These are phyloP conservation scores for Stemphylium beticola DNA, from an alignment of 2,329 filamentous ascomycete genomes.

Conservation along the genomic window DNA sequence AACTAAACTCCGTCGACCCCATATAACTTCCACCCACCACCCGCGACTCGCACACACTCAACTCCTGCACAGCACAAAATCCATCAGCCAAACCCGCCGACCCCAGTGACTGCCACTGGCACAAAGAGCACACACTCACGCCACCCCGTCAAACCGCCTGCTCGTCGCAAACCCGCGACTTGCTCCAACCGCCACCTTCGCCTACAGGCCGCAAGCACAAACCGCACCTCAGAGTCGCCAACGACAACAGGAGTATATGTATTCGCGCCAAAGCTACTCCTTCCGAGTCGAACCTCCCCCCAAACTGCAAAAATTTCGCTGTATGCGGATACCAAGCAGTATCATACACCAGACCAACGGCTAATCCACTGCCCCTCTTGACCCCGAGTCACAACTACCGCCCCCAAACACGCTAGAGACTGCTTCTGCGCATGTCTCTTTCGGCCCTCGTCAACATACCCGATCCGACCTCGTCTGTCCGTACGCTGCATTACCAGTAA, in stretches of 20 bases:
- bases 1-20: conserved; percentile 22
- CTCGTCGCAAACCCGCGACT: conserved; percentile 38
- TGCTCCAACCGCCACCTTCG: conserved; percentile 44
- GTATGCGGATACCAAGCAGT: conserved; percentile 92
- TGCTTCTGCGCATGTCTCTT: conserved; percentile 66
- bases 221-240: conserved; percentile 35
- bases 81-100: conserved; percentile 23
- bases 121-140: conserved; percentile 8
- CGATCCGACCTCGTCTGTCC: conserved; percentile 39
- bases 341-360: conserved; percentile 89
- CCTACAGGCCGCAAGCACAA: conserved; percentile 39
- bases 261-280: conserved; percentile 95
- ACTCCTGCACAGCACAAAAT: conserved; percentile 28
- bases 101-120: conserved; percentile 31
- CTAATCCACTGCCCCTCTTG: conserved; percentile 63
- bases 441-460: conserved; percentile 60
- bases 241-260: conserved; percentile 80
- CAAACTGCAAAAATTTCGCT: conserved; percentile 97
- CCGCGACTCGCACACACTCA: conserved; percentile 25
- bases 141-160: conserved; percentile 4
- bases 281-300: conserved; percentile 92
- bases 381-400: conserved; percentile 52
- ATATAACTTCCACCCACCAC: conserved; percentile 26
- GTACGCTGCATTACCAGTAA: conserved; percentile 42
- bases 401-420: conserved; percentile 26